Conservation (phyloP, 805 yeast species). For the Kodamaea restingae region DNA sequence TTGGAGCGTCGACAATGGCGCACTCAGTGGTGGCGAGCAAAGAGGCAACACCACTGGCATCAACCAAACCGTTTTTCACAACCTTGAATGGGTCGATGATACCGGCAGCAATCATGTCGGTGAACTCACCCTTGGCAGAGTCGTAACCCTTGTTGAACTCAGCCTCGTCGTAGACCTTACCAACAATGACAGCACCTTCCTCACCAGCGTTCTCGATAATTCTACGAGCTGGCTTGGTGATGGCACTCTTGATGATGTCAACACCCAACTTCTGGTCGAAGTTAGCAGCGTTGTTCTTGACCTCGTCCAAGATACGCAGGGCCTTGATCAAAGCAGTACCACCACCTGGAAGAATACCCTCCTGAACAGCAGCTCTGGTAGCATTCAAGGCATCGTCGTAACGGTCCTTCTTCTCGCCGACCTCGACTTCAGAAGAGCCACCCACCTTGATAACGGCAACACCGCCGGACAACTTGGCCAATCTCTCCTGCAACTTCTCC, state of each 20-base stretch:
- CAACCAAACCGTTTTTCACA: conserved; percentile 91
- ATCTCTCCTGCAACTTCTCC: conserved; percentile 95
- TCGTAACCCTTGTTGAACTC: conserved; percentile 90
- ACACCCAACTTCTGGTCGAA: conserved; percentile 97
- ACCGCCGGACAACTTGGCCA: conserved; percentile 96
- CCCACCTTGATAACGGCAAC: conserved; percentile 98
- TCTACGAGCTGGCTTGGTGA: conserved; percentile 91
- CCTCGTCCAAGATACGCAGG: conserved; percentile 63
- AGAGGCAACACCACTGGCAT: conserved; percentile 97
- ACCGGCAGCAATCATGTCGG: conserved; percentile 95
- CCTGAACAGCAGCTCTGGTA: conserved; percentile 98
- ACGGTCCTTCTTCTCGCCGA: conserved; percentile 99
- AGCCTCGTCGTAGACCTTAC: conserved; percentile 65
- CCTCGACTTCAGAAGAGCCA: conserved; percentile 95
- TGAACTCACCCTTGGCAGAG: conserved; percentile 86
- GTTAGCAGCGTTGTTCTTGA: conserved; percentile 64
- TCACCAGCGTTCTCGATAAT: conserved; percentile 96
- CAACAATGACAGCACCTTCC: conserved; percentile 95
- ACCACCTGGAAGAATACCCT: conserved; percentile 99
- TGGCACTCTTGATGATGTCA: conserved; percentile 86
- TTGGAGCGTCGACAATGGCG: conserved; percentile 92
- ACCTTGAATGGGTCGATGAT: conserved; percentile 98
- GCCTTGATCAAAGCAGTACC: conserved; percentile 98
- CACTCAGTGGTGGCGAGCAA: conserved; percentile 97
- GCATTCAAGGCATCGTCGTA: conserved; percentile 98